phyloP scores from a whole-genome alignment of 208 protist species.

The Acanthamoeba royreba region DNA sequence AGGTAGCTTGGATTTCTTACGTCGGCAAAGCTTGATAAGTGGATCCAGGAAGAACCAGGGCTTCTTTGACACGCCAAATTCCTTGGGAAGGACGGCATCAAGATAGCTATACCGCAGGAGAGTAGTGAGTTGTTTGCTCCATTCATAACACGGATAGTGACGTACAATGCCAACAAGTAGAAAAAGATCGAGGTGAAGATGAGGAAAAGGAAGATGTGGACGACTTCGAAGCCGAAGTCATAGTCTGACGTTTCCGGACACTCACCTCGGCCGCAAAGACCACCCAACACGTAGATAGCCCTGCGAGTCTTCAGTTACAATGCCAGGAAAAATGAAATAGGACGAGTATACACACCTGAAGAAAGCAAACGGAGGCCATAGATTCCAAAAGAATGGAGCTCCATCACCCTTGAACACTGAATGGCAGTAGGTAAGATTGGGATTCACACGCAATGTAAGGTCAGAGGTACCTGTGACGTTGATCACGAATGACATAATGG shows the following conservation, averaged over 20 bases:
- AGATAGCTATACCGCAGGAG: background rate
- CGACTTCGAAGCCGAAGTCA: background rate
- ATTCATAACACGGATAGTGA: background rate
- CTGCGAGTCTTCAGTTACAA: background rate
- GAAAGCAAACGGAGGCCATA: conserved; percentile 38
- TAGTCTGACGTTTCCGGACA: conserved; percentile 29
- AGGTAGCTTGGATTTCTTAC: no score
- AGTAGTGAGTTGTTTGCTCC: background rate
- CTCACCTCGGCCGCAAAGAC: background rate
- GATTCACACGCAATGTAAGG: background rate
- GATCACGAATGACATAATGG: conserved; percentile 29
- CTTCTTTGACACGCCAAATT: conserved; percentile 54
- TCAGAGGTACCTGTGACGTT: background rate
- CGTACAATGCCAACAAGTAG: conserved; percentile 32
- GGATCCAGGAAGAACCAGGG: conserved; percentile 47
- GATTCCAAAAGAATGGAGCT: conserved; percentile 3
- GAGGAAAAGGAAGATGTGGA: conserved; percentile 18
- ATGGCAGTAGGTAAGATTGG: background rate
- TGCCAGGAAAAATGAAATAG: background rate
- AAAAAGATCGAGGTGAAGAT: background rate
- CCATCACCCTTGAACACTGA: background rate
- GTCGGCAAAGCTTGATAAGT: background rate
- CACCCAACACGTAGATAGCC: background rate
- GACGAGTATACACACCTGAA: background rate
- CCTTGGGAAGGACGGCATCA: conserved; percentile 50